These are phyloP conservation scores for Alternaria arbusti DNA, from an alignment of 2,329 filamentous ascomycete species.

Conservation along the genomic window DNA sequence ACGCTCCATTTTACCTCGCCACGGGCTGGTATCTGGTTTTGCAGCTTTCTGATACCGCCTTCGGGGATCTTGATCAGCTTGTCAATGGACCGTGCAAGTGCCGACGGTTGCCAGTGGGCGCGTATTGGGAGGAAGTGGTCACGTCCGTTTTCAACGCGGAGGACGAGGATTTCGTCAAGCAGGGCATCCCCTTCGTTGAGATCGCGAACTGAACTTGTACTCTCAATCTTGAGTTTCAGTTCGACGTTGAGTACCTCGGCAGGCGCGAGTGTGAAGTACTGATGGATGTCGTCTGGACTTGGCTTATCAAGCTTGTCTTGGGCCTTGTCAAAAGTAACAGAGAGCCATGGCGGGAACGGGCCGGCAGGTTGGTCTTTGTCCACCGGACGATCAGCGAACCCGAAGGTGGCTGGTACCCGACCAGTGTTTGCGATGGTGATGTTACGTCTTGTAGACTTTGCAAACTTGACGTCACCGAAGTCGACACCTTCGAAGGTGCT, in stretches of 20 bases:
- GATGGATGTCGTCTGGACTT: conserved; percentile 38
- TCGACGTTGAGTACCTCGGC: conserved; percentile 80
- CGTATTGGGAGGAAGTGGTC: conserved; percentile 90
- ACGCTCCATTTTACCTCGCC: conserved; percentile 72
- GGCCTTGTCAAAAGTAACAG: conserved; percentile 66
- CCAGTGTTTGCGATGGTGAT: conserved; percentile 94
- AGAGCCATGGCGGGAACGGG: conserved; percentile 70
- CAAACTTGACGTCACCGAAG: conserved; percentile 77
- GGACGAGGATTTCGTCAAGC: conserved; percentile 86
- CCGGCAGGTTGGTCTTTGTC: conserved; percentile 53
- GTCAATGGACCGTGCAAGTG: conserved; percentile 84
- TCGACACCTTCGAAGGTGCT: conserved; percentile 66
- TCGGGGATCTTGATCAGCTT: conserved; percentile 86
- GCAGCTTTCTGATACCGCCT: conserved; percentile 74
- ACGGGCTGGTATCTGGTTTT: conserved; percentile 59
- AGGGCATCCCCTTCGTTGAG: conserved; percentile 72
- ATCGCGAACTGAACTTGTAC: conserved; percentile 67
- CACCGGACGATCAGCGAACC: conserved; percentile 76
- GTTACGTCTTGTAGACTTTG: conserved; percentile 67
- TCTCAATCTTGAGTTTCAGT: conserved; percentile 70
- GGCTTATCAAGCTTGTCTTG: conserved; percentile 47
- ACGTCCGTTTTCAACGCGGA: conserved; percentile 81
- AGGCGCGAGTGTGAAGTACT: conserved; percentile 74
- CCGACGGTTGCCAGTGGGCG: conserved; percentile 79
- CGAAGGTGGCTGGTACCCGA: conserved; percentile 77